phyloP scores from a whole-genome alignment of 1,284 basidiomycete genomes.

The Boletus semigastroideus region DNA sequence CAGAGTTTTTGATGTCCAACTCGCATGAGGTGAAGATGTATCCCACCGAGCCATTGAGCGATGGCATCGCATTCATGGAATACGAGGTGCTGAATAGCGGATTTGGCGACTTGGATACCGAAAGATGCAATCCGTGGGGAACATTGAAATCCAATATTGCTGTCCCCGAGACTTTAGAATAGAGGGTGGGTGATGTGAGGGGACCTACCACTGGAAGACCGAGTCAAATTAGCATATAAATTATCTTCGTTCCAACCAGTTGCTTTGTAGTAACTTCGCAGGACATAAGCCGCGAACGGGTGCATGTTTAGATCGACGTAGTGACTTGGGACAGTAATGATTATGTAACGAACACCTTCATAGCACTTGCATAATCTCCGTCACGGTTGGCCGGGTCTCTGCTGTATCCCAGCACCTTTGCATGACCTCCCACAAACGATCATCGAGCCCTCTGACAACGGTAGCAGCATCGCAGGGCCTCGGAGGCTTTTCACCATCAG shows the following conservation, averaged over 20 bases:
- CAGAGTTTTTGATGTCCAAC: slow-evolving; percentile 69
- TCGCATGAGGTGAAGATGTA: slow-evolving; percentile 91
- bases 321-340: neutral
- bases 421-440: slow-evolving; percentile 47
- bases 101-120: slow-evolving; percentile 88
- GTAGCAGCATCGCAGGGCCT: slow-evolving; percentile 38
- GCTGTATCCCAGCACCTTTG: slow-evolving; percentile 43
- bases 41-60: slow-evolving; percentile 88
- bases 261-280: slow-evolving; percentile 85
- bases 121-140: slow-evolving; percentile 76
- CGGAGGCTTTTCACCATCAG: slow-evolving; percentile 41
- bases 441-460: slow-evolving; percentile 45
- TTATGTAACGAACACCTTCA: slow-evolving; percentile 13
- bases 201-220: slow-evolving; percentile 78
- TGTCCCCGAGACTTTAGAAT: slow-evolving; percentile 33
- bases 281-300: slow-evolving; percentile 84
- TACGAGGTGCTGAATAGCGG: slow-evolving; percentile 89
- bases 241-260: slow-evolving; percentile 98
- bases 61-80: slow-evolving; percentile 88
- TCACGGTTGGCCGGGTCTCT: slow-evolving; percentile 41
- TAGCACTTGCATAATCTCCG: slow-evolving; percentile 35
- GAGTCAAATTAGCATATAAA: slow-evolving; percentile 86
- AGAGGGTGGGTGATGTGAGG: neutral
- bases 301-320: slow-evolving; percentile 50
- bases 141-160: slow-evolving; percentile 85